Conservation (phyloP, 2,329 filamentous ascomycete genomes). For the Scedosporium apiospermum region DNA sequence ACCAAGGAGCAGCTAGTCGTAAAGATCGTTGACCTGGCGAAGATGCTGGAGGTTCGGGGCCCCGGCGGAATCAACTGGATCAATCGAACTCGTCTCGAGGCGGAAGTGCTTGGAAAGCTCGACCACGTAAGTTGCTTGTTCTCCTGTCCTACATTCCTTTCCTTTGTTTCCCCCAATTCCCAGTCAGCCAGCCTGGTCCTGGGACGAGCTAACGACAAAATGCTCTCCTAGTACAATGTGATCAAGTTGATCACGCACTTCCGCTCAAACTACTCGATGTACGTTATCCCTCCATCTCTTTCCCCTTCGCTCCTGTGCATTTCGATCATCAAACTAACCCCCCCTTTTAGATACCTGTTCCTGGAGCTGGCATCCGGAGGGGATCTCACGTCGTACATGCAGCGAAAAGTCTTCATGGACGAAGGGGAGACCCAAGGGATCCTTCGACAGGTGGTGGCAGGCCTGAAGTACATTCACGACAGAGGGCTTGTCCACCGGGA, state of each 20-base stretch:
- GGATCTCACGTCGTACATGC: conserved; percentile 40
- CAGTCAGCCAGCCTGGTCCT: background rate
- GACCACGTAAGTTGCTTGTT: conserved; percentile 3
- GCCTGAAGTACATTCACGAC: conserved; percentile 36
- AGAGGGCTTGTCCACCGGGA: conserved; percentile 43
- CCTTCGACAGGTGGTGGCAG: conserved; percentile 36
- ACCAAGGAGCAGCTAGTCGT: conserved; percentile 2
- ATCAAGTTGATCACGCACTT: conserved; percentile 2
- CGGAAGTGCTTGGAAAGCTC: conserved; percentile 4
- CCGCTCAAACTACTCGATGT: background rate
- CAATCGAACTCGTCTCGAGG: background rate
- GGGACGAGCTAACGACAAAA: background rate
- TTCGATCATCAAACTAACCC: conserved; percentile 33
- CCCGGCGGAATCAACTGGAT: background rate
- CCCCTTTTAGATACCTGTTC: conserved; percentile 43
- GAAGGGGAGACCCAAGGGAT: conserved; percentile 25
- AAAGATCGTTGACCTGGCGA: conserved; percentile 3
- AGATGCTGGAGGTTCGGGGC: background rate
- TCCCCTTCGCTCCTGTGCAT: conserved; percentile 47
- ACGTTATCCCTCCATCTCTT: conserved; percentile 11
- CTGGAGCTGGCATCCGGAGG: conserved; percentile 47
- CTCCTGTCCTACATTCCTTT: background rate
- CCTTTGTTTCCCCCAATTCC: background rate
- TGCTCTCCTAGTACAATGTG: background rate
- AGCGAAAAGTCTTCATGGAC: conserved; percentile 28